Base-by-base conservation (phyloP, 1,284 basidiomycete species). In the Irpex rosettiformis region DNA sequence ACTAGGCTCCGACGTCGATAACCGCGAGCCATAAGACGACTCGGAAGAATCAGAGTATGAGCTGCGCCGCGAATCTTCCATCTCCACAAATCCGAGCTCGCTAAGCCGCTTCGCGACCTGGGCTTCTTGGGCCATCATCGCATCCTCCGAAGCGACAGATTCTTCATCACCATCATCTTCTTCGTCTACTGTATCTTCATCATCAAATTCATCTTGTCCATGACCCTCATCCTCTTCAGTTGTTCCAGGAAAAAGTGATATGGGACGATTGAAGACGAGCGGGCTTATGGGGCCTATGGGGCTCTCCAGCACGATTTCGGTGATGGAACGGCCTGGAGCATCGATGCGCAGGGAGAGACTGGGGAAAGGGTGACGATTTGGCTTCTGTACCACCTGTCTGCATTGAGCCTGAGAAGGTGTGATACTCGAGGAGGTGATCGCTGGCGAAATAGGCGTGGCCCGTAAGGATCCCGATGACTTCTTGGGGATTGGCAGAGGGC, bases 41-140 rank as follows among this genome's bases (percentile, higher is more conserved):
- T 45, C 43, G 43, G 43, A 45, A 45, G 43, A 45, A 22, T 45
- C 43, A 45, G 43, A 45, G 43, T 45, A 45, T 45, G 43, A 45
- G 18, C 43, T 45, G 21, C 18, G 21, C 18, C 43, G 43, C 21
- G 18, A 7, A 4, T 45, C 43, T 45, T 45, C 43, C 24, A 59
- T 58, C 52, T 62, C 61, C 21, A 57, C 58, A 45, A 62, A 62
- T 4, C 57, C 61, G 30, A 59, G 43, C n/a, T 52, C 53, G 58
- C 58, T 59, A n/a, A 62, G 58, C 45, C 58, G 54, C 29, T 40
- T 28, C 42, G 61, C 58, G 16, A 59, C 58, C 29, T 54, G 28
- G 37, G 55, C 58, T 45, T 62, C 61, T 49, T 55, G 18, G 24
- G 18, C 16, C 25, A 2, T 13, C 13, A 7, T 11, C 48, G 21